Percentiles rank a stretch among this genome's conserved stretches.
phyloP scores from a whole-genome alignment of 75 land plant species.

The Pseudotsuga menziesii region DNA sequence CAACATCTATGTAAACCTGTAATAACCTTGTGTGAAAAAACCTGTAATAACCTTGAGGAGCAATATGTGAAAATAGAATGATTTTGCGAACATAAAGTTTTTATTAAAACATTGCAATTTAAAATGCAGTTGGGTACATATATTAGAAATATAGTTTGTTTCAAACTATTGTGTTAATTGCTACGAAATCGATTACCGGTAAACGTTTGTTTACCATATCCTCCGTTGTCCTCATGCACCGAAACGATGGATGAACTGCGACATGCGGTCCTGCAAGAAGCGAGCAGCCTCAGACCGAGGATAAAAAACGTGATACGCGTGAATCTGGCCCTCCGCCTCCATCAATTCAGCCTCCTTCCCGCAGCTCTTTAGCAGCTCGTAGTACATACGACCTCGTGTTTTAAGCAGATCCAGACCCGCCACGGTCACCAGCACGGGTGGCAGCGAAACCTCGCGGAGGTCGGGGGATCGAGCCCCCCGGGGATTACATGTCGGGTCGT shows the following conservation, averaged over 20 bases:
- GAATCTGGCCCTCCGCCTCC: neutral
- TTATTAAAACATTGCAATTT: too few relatives aligned
- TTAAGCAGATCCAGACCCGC: constrained; percentile 24
- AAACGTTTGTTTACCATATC: too few relatives aligned
- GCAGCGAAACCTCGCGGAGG: constrained; percentile 9
- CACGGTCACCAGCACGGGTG: constrained; percentile 23
- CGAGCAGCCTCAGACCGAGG: neutral
- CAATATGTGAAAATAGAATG: too few relatives aligned
- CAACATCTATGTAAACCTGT: too few relatives aligned
- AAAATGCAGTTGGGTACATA: too few relatives aligned
- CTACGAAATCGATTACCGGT: too few relatives aligned
- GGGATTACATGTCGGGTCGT: constrained; percentile 24
- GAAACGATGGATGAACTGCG: neutral
- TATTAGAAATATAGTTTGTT: too few relatives aligned
- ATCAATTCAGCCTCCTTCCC: constrained; percentile 23
- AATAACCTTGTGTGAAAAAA: too few relatives aligned
- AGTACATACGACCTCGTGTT: constrained; percentile 31
- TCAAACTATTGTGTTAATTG: too few relatives aligned
- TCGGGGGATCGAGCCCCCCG: neutral
- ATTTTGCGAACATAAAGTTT: too few relatives aligned
- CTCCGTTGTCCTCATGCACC: too few relatives aligned
- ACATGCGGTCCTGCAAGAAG: neutral
- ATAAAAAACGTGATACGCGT: neutral
- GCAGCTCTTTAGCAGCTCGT: constrained; percentile 10
- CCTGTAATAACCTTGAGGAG: too few relatives aligned